Conservation (phyloP, 768 basidiomycete species). For the Suillus subaureus region DNA sequence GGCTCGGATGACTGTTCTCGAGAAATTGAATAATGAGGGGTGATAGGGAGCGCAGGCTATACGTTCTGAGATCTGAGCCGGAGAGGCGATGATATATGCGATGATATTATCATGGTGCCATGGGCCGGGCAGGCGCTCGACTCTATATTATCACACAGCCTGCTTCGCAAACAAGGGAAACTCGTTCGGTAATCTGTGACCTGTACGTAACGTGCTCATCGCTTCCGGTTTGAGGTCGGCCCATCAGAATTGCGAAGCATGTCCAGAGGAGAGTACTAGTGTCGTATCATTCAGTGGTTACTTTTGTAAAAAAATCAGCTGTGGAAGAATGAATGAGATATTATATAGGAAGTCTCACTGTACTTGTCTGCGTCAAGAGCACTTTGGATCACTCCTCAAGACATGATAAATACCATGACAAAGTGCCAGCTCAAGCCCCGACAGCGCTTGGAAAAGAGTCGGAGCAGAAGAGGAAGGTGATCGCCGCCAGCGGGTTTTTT, state of each 20-base stretch:
- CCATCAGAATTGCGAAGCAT: not conserved
- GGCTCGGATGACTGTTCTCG: not conserved
- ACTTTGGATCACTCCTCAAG: not conserved
- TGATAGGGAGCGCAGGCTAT: not conserved
- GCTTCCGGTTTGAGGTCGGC: not conserved
- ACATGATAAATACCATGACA: not conserved
- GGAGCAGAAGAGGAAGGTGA: conserved; percentile 1
- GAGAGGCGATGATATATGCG: not conserved
- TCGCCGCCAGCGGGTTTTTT: conserved; percentile 4
- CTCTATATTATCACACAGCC: not conserved
- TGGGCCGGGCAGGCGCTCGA: too few relatives aligned
- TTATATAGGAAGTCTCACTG: not conserved
- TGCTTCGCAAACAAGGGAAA: not conserved
- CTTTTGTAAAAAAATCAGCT: not conserved
- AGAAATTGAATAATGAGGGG: not conserved
- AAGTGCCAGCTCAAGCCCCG: not conserved
- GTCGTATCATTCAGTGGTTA: not conserved
- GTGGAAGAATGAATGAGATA: not conserved
- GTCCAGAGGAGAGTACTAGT: not conserved
- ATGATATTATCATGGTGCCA: too few relatives aligned
- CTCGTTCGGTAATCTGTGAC: not conserved
- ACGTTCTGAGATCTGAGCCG: not conserved
- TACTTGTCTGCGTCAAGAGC: not conserved
- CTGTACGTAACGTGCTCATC: not conserved
- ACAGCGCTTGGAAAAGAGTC: not conserved